Evolutionary conservation across 208 protist genomes (phyloP).

Genomic region (Wallacemonas collosoma): DNA sequence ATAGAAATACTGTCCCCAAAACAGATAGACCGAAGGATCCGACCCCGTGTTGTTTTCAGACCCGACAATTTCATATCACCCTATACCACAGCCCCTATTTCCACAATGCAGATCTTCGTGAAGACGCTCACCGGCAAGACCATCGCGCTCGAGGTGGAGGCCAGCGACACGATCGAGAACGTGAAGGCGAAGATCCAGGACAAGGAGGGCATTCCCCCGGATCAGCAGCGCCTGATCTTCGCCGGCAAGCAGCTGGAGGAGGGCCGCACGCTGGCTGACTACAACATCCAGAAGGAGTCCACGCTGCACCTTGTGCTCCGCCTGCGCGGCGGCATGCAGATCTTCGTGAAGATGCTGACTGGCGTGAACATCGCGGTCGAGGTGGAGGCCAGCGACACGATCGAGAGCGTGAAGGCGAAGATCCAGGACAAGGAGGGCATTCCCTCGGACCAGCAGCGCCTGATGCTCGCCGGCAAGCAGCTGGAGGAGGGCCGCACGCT

Average conservation of each 20-base stretch:
- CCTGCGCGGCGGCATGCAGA: constrained; percentile 90
- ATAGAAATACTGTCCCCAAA: too few relatives aligned
- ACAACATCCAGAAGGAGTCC: constrained; percentile 99
- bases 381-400: constrained; percentile 94
- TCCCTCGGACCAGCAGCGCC: too few relatives aligned
- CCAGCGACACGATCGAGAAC: constrained; percentile 96
- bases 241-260: constrained; percentile 98
- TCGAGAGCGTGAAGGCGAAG: too few relatives aligned
- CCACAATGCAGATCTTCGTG: constrained; percentile 78
- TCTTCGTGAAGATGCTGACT: constrained; percentile 59
- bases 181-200: constrained; percentile 99
- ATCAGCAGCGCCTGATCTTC: constrained; percentile 94
- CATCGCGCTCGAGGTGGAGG: constrained; percentile 98
- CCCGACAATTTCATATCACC: too few relatives aligned
- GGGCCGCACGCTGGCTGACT: constrained; percentile 97
- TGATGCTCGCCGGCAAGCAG: too few relatives aligned
- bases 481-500: too few relatives aligned
- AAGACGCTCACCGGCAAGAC: constrained; percentile 94
- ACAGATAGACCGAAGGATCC: background rate
- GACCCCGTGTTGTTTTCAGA: too few relatives aligned
- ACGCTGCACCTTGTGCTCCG: constrained; percentile 99
- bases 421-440: too few relatives aligned
- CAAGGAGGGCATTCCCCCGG: constrained; percentile 97
- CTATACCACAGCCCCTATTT: background rate
- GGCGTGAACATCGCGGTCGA: constrained; percentile 99